Conservation (phyloP, 371 early-diverging fungal species). For the Lichtheimia hyalospora region DNA sequence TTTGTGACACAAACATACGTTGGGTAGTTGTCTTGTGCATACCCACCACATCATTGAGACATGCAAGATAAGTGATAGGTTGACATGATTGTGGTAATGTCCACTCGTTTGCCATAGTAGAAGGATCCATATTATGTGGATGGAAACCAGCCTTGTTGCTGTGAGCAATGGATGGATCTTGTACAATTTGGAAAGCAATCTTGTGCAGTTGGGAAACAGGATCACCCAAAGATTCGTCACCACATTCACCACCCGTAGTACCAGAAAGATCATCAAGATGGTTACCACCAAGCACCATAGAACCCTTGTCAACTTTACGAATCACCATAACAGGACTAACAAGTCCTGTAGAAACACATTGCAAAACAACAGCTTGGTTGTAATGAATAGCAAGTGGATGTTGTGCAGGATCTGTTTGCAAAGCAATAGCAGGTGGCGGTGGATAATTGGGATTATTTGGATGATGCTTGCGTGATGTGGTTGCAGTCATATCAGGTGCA, state of each 20-base stretch:
- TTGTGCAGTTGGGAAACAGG: conserved; percentile 92
- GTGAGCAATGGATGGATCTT: conserved; percentile 36
- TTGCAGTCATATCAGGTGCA: conserved; percentile 27
- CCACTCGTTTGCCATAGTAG: conserved; percentile 17
- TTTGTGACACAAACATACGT: conserved; percentile 23
- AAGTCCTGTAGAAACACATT: conserved; percentile 79
- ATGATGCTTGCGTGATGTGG: conserved; percentile 38
- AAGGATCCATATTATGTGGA: conserved; percentile 26
- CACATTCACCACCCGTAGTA: conserved; percentile 41
- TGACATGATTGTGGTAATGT: conserved; percentile 45
- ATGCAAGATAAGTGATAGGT: conserved; percentile 68
- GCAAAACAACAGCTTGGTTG: conserved; percentile 80
- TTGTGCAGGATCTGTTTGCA: conserved; percentile 26
- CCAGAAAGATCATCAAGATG: conserved; percentile 19
- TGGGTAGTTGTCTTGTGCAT: conserved; percentile 69
- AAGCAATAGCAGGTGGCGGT: conserved; percentile 73
- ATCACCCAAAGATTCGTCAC: conserved; percentile 50
- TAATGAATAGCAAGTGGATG: conserved; percentile 76
- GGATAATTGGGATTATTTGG: conserved; percentile 63
- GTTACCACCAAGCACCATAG: conserved; percentile 69
- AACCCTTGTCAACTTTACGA: conserved; percentile 81
- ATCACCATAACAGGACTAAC: conserved; percentile 82
- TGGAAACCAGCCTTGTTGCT: conserved; percentile 28
- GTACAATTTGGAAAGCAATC: conserved; percentile 81
- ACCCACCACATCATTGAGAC: conserved; percentile 78